Conservation (phyloP, 331 rosid species). For the Malus hybrid region DNA sequence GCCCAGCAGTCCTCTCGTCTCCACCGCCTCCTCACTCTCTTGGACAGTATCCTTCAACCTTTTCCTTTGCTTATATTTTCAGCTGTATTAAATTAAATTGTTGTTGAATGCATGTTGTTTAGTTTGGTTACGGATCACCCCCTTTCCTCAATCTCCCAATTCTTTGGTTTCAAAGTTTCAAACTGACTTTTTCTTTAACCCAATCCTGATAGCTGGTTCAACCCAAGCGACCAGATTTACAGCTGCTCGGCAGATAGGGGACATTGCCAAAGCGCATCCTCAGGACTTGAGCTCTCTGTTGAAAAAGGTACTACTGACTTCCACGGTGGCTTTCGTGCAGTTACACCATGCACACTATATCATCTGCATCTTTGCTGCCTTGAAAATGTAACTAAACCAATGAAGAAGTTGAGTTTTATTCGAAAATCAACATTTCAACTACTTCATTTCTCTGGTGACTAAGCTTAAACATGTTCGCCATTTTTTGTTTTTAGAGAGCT, state of each 20-base stretch:
- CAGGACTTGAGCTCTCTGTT: slow-evolving; percentile 78
- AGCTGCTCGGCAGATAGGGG: slow-evolving; percentile 99
- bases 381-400: neutral
- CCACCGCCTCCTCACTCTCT: slow-evolving; percentile 92
- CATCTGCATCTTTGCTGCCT: neutral
- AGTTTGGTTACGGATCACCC: neutral
- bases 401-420: neutral
- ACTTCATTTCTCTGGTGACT: neutral
- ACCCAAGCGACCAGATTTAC: slow-evolving; percentile 93
- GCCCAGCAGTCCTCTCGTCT: slow-evolving; percentile 98
- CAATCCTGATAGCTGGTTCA: slow-evolving; percentile 73
- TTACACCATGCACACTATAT: neutral
- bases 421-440: neutral
- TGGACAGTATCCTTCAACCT: slow-evolving; percentile 79
- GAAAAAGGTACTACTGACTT: slow-evolving; percentile 53
- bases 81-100: no score
- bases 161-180: neutral
- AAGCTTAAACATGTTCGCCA: neutral
- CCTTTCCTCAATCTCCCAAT: neutral
- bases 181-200: slow-evolving; percentile 41
- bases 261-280: slow-evolving; percentile 91
- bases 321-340: neutral
- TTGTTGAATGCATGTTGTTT: slow-evolving; percentile 8
- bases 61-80: neutral
- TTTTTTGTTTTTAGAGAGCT: neutral